Conservation (phyloP, 176 grass and related monocot species). For the Themeda triandra region DNA sequence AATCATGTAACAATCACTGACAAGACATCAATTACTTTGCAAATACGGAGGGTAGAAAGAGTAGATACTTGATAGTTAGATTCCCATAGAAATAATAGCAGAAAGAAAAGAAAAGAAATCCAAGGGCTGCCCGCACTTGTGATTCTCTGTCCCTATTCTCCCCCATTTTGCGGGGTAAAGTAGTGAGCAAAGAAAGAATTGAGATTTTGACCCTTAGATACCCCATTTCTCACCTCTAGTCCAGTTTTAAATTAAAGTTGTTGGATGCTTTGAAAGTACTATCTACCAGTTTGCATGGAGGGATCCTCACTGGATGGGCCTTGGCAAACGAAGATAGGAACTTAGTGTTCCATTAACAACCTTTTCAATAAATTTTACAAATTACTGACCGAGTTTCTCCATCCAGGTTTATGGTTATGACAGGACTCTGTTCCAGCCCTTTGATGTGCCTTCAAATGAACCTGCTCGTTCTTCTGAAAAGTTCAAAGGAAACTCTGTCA, state of each 20-base stretch:
- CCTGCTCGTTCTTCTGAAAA: conserved; percentile 38
- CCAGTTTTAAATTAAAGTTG: not conserved
- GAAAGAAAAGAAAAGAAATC: not conserved
- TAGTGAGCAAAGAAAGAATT: not conserved
- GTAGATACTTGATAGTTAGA: not conserved
- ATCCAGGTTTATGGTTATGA: conserved; percentile 43
- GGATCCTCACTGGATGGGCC: not conserved
- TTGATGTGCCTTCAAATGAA: conserved; percentile 25
- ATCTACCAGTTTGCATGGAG: conserved; percentile 1
- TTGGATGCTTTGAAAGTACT: conserved; percentile 5
- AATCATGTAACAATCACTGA: not conserved
- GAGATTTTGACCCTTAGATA: not conserved
- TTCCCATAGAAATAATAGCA: not conserved
- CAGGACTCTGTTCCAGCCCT: conserved; percentile 43
- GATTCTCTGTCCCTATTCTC: not conserved
- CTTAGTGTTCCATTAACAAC: not conserved
- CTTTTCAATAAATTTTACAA: not conserved
- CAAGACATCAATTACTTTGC: conserved; percentile 3
- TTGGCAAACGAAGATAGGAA: not conserved
- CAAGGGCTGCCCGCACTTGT: not conserved
- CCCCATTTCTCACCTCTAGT: not conserved
- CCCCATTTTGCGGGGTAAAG: not conserved
- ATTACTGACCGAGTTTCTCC: not conserved
- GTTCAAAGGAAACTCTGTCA: conserved; percentile 15
- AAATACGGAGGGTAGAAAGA: not conserved